These are phyloP conservation scores for Ceratobasidium sp. DNA, from an alignment of 1,284 basidiomycete genomes.

Conservation along the genomic window DNA sequence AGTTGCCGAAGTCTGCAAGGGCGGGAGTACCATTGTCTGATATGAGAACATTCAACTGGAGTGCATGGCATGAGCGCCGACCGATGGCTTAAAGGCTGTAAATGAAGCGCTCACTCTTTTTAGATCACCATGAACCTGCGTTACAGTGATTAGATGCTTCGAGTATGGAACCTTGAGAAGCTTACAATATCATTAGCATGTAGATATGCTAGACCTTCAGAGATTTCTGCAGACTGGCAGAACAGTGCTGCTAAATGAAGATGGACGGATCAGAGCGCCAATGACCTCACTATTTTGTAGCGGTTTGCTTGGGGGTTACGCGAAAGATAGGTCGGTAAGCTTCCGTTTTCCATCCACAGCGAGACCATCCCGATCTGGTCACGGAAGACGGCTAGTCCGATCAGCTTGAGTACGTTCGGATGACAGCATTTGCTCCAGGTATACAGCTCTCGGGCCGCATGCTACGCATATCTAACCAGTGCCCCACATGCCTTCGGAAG, in stretches of 20 bases:
- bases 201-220: not conserved
- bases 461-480: not conserved
- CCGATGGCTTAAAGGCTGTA: no score
- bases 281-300: not conserved
- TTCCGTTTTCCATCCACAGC: conserved; percentile 22
- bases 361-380: conserved; percentile 26
- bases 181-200: no score
- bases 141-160: no score
- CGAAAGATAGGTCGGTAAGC: not conserved
- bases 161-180: no score
- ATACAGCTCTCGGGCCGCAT: not conserved
- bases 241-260: not conserved
- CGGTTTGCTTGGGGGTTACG: not conserved
- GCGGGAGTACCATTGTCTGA: not conserved
- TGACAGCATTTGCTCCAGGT: not conserved
- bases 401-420: conserved; percentile 18
- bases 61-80: not conserved
- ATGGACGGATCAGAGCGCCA: no score
- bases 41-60: not conserved
- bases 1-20: conserved; percentile 1
- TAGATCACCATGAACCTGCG: no score
- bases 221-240: not conserved
- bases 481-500: not conserved
- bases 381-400: conserved; percentile 9
- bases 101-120: no score